Evolutionary conservation across 1,139 yeast genomes (phyloP), one percentile per base, ranked within the genome.

Genomic region (Suhomyces anneliseae): DNA sequence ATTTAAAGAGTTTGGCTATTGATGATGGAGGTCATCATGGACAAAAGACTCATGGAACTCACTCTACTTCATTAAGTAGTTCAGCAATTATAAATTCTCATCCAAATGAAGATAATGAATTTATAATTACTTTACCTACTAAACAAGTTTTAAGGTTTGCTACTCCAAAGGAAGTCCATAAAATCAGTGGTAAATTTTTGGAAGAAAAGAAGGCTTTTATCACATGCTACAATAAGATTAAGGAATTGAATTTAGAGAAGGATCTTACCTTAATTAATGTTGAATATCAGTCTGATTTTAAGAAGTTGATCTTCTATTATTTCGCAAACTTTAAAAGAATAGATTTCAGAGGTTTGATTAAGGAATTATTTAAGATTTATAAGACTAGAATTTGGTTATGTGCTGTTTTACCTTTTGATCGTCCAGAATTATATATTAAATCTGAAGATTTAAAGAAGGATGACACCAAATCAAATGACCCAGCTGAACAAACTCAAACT

Each of bases 311-410:
- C 3, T 92, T 93, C 64, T 93, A 90, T 65, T 93, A 93, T 69
- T 76, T 70, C 58, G 85, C 87, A 36, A 84, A 87, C 36, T 82
- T 82, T 56, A 85, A 85, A 60, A 77, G 99, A 58, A 87, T 93
- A 51, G 99, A 93, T 66, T 93, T 93, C 66, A 78, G 99, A 59
- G 95, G 88, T 40, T 78, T 95, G 60, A 95, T 93, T 48, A 87
- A 93, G 57, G 98, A 93, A 60, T 72, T 93, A 53, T 93, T 93
- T 74, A 85, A 93, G 60, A 87, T 90, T 51, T 93, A 90, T 77
- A 93, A 93, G 70, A 93, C 98, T 1, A 81, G 99, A 62, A 93
- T 93, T 58, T 95, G 99, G 99, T 80, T 92, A 76, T 92, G 97
- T 71, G 95, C 97, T 4, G 89, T 92, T 6, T 64, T 72, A 41